These are phyloP conservation scores for Trichomonas vaginalis DNA, from an alignment of 208 protist species.

Conservation along the genomic window DNA sequence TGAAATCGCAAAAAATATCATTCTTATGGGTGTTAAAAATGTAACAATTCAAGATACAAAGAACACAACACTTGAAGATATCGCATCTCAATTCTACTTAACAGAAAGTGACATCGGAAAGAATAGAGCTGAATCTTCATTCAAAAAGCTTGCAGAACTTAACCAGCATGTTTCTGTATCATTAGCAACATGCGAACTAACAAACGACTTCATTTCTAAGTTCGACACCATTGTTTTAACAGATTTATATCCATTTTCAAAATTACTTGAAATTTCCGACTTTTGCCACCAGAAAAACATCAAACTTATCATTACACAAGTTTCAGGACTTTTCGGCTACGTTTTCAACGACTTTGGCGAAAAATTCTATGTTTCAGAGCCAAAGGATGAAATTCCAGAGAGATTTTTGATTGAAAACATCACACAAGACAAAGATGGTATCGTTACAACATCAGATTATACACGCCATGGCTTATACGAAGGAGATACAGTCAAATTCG, in stretches of 20 bases:
- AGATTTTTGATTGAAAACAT: conserved; percentile 29
- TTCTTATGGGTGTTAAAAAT: conserved; percentile 59
- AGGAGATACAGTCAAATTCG: conserved; percentile 57
- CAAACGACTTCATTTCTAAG: neutral
- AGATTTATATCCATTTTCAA: neutral
- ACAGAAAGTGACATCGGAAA: conserved; percentile 56
- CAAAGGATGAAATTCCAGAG: conserved; percentile 30
- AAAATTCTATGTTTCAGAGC: conserved; percentile 32
- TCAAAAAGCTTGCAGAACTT: conserved; percentile 53
- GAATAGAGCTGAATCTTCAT: conserved; percentile 40
- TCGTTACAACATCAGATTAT: conserved; percentile 47
- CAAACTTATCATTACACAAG: conserved; percentile 30
- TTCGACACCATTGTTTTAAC: neutral
- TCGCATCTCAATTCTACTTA: conserved; percentile 64
- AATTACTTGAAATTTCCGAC: conserved; percentile 25
- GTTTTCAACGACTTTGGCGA: conserved; percentile 44
- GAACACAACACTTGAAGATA: conserved; percentile 42
- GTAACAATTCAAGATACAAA: conserved; percentile 60
- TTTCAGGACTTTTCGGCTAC: conserved; percentile 35
- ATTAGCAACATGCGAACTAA: neutral
- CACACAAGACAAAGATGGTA: conserved; percentile 32
- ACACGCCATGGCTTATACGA: conserved; percentile 45
- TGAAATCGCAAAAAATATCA: conserved; percentile 75
- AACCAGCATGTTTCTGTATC: conserved; percentile 56
- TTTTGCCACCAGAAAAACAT: conserved; percentile 29